phyloP scores from a whole-genome alignment of 306 rosid genomes.

The Hylodesmum podocarpum region DNA sequence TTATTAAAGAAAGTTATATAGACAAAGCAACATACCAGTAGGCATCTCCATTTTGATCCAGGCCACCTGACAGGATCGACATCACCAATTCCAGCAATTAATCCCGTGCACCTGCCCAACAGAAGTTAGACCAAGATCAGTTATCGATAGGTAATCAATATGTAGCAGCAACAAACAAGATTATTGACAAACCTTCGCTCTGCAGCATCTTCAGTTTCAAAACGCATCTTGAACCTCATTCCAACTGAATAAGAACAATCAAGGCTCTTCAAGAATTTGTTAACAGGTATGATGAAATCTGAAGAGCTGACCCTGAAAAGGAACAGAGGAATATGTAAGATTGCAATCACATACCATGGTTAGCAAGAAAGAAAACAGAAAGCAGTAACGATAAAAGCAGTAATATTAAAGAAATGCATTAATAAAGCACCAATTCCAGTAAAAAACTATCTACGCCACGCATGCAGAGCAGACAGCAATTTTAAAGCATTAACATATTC shows the following conservation, averaged over 20 bases:
- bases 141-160: not conserved
- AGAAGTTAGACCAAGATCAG: not conserved
- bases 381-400: not conserved
- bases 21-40: constrained; percentile 46
- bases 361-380: not conserved
- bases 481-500: not conserved
- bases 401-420: not conserved
- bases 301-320: constrained; percentile 72
- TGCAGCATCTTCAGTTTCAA: constrained; percentile 86
- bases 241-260: constrained; percentile 71
- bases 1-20: not conserved
- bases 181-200: constrained; percentile 71
- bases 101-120: constrained; percentile 69
- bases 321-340: not conserved
- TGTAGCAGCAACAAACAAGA: not conserved
- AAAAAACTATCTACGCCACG: too few species aligned
- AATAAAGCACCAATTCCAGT: not conserved
- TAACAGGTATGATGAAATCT: constrained; percentile 72
- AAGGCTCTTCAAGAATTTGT: constrained; percentile 68
- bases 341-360: not conserved
- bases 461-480: not conserved
- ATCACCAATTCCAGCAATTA: constrained; percentile 68
- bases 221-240: constrained; percentile 88
- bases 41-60: constrained; percentile 89
- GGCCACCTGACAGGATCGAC: constrained; percentile 88